Conservation (phyloP, 129 eudicot species). For the Saussurea involucrata region DNA sequence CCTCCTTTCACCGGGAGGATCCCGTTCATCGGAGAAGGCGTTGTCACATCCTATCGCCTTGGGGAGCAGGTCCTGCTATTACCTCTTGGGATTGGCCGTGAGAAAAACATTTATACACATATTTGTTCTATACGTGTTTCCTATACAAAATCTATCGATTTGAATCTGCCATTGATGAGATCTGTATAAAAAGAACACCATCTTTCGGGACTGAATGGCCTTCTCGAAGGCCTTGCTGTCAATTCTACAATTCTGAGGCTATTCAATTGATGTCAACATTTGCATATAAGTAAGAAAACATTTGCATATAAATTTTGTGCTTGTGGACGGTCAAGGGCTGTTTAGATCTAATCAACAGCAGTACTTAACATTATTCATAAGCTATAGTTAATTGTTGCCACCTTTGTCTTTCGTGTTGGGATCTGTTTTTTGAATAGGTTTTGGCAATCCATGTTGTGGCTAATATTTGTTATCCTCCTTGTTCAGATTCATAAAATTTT, state of each 20-base stretch:
- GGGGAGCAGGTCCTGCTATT: conserved; percentile 20
- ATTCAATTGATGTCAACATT: too few species aligned
- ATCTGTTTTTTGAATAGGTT: neutral
- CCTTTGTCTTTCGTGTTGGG: neutral
- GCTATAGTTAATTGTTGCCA: neutral
- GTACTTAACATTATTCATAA: neutral
- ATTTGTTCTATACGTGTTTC: neutral
- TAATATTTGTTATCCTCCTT: neutral
- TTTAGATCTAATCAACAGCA: neutral
- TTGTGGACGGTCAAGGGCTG: neutral
- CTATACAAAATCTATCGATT: neutral
- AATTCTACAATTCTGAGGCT: conserved; percentile 1
- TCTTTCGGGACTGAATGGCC: conserved; percentile 8
- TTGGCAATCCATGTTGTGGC: neutral
- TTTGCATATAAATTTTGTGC: neutral
- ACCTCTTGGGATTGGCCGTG: conserved; percentile 25
- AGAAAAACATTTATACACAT: too few species aligned
- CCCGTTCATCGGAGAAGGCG: conserved; percentile 12
- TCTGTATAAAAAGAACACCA: conserved; percentile 7
- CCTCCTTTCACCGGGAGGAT: conserved; percentile 13
- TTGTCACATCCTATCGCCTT: conserved; percentile 11
- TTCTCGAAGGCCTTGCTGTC: conserved; percentile 11
- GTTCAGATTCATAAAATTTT: neutral
- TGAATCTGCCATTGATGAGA: neutral
- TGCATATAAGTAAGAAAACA: too few species aligned